A percentile compares a stretch with the other conserved stretches of the same genome.
Evolutionary conservation across 495 filamentous ascomycete genomes (phyloP).

Genomic region (Annulohypoxylon maeteangense): DNA sequence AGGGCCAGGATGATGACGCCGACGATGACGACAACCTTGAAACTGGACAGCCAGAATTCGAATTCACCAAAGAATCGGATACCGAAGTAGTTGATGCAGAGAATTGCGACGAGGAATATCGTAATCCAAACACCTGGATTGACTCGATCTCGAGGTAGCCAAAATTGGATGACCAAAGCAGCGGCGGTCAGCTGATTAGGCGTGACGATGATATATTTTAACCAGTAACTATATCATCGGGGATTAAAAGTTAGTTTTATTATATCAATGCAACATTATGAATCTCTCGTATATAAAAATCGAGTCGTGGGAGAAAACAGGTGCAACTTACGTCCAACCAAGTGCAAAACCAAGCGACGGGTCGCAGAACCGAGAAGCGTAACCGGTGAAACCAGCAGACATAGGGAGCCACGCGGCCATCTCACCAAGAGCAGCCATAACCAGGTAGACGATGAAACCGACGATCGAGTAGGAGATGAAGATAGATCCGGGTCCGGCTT

Average conservation of each 20-base stretch:
- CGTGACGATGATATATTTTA: constrained; percentile 77
- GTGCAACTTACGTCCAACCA: constrained; percentile 69
- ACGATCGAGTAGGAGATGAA: constrained; percentile 70
- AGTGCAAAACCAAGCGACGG: constrained; percentile 83
- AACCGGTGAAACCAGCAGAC: constrained; percentile 68
- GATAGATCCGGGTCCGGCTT: constrained; percentile 76
- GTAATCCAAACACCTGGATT: constrained; percentile 82
- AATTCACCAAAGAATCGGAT: constrained; percentile 81
- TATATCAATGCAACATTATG: not conserved
- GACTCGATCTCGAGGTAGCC: constrained; percentile 67
- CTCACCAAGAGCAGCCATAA: constrained; percentile 64
- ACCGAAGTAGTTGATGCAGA: constrained; percentile 69
- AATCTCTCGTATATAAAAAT: not conserved
- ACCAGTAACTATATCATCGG: constrained; percentile 61
- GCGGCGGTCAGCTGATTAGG: constrained; percentile 83
- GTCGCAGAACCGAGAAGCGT: constrained; percentile 80
- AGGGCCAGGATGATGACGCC: constrained; percentile 73
- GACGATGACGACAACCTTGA: constrained; percentile 76
- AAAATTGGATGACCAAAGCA: constrained; percentile 75
- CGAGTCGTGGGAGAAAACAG: constrained; percentile 46
- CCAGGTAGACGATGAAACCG: constrained; percentile 60
- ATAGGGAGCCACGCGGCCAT: constrained; percentile 75
- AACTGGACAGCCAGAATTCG: constrained; percentile 80
- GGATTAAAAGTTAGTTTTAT: constrained; percentile 1
- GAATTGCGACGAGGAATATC: constrained; percentile 70